A percentile compares a stretch with the other conserved stretches of the same genome.
phyloP scores from a whole-genome alignment of 768 basidiomycete species.

The Phlebiopsis flavidoalba region DNA sequence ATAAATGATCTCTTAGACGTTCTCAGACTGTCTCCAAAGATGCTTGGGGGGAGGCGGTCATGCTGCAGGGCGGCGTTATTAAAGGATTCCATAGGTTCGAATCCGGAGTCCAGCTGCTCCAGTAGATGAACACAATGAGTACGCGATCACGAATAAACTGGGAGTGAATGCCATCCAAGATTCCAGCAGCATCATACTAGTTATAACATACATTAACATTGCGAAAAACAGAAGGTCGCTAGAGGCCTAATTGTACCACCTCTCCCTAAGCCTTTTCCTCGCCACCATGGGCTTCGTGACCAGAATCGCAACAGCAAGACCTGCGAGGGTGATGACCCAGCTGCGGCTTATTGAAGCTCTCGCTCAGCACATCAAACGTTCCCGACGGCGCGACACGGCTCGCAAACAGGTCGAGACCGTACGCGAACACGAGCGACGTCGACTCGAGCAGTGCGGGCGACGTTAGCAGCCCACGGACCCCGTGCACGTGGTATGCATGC shows the following conservation, averaged over 20 bases:
- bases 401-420: conserved; percentile 87
- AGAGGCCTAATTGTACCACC: conserved; percentile 57
- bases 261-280: conserved; percentile 59
- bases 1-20: too few relatives aligned
- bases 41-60: too few relatives aligned
- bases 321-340: conserved; percentile 77
- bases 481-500: conserved; percentile 47
- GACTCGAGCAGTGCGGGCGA: conserved; percentile 87
- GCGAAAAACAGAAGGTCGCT: background rate
- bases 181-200: background rate
- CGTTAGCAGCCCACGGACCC: conserved; percentile 64
- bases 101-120: too few relatives aligned
- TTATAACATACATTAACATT: background rate
- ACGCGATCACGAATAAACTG: too few relatives aligned
- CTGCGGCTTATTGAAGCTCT: conserved; percentile 91
- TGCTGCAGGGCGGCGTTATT: too few relatives aligned
- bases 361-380: conserved; percentile 89
- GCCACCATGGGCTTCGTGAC: conserved; percentile 78
- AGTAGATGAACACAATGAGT: too few relatives aligned
- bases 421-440: conserved; percentile 81
- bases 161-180: too few relatives aligned
- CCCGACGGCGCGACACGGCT: conserved; percentile 82
- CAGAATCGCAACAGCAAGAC: conserved; percentile 69
- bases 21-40: too few relatives aligned
- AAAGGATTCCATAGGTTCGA: too few relatives aligned